Evolutionary conservation across 2,329 filamentous ascomycete genomes (phyloP).

Genomic region (Neopestalotiopsis sp.): DNA sequence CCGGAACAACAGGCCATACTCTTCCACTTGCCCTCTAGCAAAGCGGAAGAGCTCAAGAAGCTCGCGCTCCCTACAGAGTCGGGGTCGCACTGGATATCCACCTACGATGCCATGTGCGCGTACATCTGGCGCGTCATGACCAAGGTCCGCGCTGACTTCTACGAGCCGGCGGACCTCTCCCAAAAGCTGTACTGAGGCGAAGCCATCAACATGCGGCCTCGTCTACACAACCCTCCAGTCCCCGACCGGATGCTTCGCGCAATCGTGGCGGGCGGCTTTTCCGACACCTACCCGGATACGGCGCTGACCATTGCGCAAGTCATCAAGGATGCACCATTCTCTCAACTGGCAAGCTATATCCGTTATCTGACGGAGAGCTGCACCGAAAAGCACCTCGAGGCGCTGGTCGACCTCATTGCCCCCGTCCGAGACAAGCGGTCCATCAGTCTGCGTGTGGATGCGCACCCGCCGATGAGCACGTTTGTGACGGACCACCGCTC

Average conservation of each 20-base stretch:
- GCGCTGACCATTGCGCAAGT: background rate
- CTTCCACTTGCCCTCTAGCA: conserved; percentile 4
- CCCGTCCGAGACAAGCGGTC: background rate
- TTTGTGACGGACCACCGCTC: conserved; percentile 4
- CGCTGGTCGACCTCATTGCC: background rate
- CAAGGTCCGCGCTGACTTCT: conserved; percentile 16
- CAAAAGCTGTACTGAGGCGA: background rate
- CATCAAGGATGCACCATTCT: conserved; percentile 20
- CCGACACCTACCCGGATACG: conserved; percentile 2
- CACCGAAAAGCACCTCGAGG: background rate
- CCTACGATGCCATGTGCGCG: conserved; percentile 7
- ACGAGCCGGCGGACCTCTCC: background rate
- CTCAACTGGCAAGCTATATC: conserved; percentile 8
- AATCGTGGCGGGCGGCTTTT: conserved; percentile 35
- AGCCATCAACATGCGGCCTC: conserved; percentile 1
- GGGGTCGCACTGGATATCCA: conserved; percentile 2
- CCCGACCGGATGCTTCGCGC: conserved; percentile 42
- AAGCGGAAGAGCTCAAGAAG: conserved; percentile 1
- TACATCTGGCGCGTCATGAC: conserved; percentile 44
- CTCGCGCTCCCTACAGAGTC: background rate
- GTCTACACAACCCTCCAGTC: conserved; percentile 39
- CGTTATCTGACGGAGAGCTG: conserved; percentile 15
- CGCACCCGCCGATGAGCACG: conserved; percentile 2
- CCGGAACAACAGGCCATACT: background rate
- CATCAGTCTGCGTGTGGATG: conserved; percentile 6